These are phyloP conservation scores for Euphorbia tirucalli DNA, from an alignment of 345 rosid species.

Conservation along the genomic window DNA sequence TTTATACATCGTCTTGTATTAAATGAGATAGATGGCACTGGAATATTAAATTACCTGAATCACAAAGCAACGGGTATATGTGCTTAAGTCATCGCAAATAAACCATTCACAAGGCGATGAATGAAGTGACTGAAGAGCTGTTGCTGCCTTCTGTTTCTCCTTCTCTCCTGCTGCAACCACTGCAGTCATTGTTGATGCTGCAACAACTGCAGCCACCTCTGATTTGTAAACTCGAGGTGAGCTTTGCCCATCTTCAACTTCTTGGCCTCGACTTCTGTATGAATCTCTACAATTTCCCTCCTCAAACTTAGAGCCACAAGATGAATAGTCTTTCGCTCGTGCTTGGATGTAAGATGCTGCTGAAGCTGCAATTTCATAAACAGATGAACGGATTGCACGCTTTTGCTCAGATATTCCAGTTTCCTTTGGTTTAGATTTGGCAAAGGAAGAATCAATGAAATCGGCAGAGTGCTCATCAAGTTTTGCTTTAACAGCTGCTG, in stretches of 20 bases:
- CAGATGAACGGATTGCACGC: conserved; percentile 38
- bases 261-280: conserved; percentile 11
- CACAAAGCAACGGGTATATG: conserved; percentile 72
- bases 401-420: conserved; percentile 24
- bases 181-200: conserved; percentile 79
- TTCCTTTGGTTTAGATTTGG: conserved; percentile 8
- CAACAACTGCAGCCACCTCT: conserved; percentile 76
- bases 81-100: conserved; percentile 70
- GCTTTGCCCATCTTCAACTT: conserved; percentile 29
- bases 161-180: conserved; percentile 87
- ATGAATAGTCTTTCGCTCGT: conserved; percentile 39
- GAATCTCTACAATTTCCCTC: conserved; percentile 20
- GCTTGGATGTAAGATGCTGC: conserved; percentile 79
- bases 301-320: conserved; percentile 27
- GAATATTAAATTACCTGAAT: conserved; percentile 54
- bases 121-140: conserved; percentile 68
- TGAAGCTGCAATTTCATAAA: conserved; percentile 86
- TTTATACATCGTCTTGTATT: background rate
- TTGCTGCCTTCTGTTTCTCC: conserved; percentile 73
- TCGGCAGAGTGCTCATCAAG: conserved; percentile 48
- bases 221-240: conserved; percentile 48
- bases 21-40: conserved; percentile 1
- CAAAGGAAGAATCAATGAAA: conserved; percentile 25
- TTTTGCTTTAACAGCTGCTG: conserved; percentile 49
- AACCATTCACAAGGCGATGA: conserved; percentile 95